A percentile compares a stretch with the other conserved stretches of the same genome.
phyloP scores from a whole-genome alignment of 768 basidiomycete species.

The Rhodosporidiobolus odoratus region DNA sequence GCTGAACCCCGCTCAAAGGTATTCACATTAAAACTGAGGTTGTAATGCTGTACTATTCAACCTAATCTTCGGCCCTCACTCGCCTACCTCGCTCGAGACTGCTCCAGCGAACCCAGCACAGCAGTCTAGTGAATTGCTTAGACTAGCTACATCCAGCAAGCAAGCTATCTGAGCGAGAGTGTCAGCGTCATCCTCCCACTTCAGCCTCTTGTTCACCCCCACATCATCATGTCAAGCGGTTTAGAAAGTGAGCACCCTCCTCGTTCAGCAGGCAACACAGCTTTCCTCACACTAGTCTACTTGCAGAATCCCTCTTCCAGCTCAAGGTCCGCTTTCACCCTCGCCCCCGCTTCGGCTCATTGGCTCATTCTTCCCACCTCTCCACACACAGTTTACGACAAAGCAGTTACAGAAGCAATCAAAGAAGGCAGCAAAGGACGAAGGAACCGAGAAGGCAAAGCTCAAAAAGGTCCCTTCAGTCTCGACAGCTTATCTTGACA shows the following conservation, averaged over 20 bases:
- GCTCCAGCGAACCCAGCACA: too few relatives aligned
- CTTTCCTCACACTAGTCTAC: neutral
- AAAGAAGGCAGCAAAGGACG: slow-evolving; percentile 96
- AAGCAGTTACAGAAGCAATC: slow-evolving; percentile 91
- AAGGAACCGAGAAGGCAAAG: slow-evolving; percentile 75
- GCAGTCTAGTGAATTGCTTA: too few relatives aligned
- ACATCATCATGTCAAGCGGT: slow-evolving; percentile 39
- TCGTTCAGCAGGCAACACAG: neutral
- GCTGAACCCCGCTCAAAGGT: too few relatives aligned
- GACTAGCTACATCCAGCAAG: too few relatives aligned
- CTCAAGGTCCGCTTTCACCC: slow-evolving; percentile 65
- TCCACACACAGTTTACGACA: slow-evolving; percentile 74
- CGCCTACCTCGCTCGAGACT: too few relatives aligned
- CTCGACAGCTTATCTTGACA: neutral
- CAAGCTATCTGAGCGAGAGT: too few relatives aligned
- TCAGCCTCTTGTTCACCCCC: too few relatives aligned
- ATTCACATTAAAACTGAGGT: too few relatives aligned
- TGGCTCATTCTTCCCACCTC: neutral
- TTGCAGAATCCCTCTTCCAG: slow-evolving; percentile 89
- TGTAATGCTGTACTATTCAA: too few relatives aligned
- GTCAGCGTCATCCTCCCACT: neutral
- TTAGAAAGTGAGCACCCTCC: slow-evolving; percentile 68
- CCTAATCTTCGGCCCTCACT: too few relatives aligned
- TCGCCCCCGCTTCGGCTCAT: slow-evolving; percentile 3
- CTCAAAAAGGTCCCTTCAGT: slow-evolving; percentile 73